phyloP scores from a whole-genome alignment of 208 protist species.

The Blastocrithidia nonstop region DNA sequence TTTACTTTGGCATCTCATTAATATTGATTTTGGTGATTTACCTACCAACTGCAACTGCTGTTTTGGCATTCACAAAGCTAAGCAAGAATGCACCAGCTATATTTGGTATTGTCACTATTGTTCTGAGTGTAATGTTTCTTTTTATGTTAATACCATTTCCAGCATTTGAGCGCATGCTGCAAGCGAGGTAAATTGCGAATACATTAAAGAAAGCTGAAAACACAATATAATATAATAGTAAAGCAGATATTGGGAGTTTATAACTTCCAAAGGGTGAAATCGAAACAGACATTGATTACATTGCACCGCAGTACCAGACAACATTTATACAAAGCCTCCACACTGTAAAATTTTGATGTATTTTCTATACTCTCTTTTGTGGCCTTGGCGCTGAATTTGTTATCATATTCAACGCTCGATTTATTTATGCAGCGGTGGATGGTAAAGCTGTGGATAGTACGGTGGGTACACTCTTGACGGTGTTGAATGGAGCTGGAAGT shows the following conservation, averaged over 20 bases:
- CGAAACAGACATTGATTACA: constrained; percentile 43
- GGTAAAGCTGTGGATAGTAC: constrained; percentile 9
- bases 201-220: neutral
- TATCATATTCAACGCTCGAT: constrained; percentile 42
- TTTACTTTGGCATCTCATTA: constrained; percentile 25
- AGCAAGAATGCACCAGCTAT: neutral
- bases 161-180: constrained; percentile 4
- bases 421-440: constrained; percentile 26
- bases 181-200: neutral
- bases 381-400: constrained; percentile 29
- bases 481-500: constrained; percentile 41
- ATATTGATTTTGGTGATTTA: constrained; percentile 36
- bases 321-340: constrained; percentile 26
- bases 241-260: no score
- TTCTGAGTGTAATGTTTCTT: constrained; percentile 7
- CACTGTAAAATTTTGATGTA: constrained; percentile 27
- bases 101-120: constrained; percentile 22
- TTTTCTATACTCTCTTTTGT: constrained; percentile 40
- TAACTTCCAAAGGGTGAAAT: no score
- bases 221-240: neutral
- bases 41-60: constrained; percentile 24
- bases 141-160: constrained; percentile 11
- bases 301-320: constrained; percentile 43
- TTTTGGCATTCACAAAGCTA: constrained; percentile 18
- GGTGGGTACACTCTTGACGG: constrained; percentile 31